phyloP scores from a whole-genome alignment of 2,329 filamentous ascomycete species.

The Trichoderma sp. region DNA sequence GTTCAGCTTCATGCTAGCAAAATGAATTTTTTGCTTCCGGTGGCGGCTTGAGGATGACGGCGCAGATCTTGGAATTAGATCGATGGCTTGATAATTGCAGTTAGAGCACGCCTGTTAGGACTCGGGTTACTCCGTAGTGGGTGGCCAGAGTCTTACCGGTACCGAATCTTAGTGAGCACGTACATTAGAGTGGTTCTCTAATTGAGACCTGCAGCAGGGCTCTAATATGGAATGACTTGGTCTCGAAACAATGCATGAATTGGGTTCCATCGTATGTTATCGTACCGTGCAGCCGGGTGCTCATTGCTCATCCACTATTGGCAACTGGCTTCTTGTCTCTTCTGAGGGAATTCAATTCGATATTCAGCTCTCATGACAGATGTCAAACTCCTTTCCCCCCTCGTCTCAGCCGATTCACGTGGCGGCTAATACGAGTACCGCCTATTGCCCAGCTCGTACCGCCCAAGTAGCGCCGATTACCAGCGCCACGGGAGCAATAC shows the following conservation, averaged over 20 bases:
- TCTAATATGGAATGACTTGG: not conserved
- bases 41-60: slow-evolving; percentile 2
- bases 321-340: not conserved
- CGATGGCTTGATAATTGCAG: not conserved
- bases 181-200: not conserved
- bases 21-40: not conserved
- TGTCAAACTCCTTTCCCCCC: not conserved
- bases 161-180: not conserved
- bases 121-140: slow-evolving; percentile 8
- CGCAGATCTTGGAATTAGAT: not conserved
- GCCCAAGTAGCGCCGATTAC: not conserved
- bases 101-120: not conserved
- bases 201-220: not conserved
- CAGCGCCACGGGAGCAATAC: not conserved
- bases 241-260: not conserved
- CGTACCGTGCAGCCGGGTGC: not conserved
- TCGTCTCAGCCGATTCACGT: not conserved
- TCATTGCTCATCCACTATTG: not conserved
- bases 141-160: not conserved
- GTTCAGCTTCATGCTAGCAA: not conserved
- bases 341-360: not conserved
- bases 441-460: not conserved
- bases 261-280: not conserved
- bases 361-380: not conserved
- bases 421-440: not conserved